phyloP scores from a whole-genome alignment of 768 basidiomycete species.

The Porpolomopsis calyptriformis region DNA sequence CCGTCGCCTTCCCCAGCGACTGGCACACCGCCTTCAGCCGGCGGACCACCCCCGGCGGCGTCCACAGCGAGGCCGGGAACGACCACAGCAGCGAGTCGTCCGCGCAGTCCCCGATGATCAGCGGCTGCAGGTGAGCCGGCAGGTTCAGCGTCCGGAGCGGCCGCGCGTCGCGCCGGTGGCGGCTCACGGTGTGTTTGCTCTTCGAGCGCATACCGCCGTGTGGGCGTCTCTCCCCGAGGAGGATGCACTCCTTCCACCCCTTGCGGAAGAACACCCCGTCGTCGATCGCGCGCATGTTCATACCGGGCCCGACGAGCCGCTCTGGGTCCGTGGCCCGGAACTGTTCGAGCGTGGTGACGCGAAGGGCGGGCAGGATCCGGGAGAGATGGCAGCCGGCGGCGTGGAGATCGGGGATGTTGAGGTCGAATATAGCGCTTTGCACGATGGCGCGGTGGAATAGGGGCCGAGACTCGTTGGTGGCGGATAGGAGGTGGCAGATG shows the following conservation, averaged over 20 bases:
- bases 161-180: constrained; percentile 7
- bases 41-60: constrained; percentile 46
- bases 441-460: constrained; percentile 66
- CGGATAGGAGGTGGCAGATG: constrained; percentile 53
- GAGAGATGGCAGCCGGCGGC: constrained; percentile 60
- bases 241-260: constrained; percentile 43
- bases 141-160: constrained; percentile 16
- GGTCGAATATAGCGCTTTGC: constrained; percentile 61
- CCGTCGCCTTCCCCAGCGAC: constrained; percentile 49
- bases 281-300: constrained; percentile 48
- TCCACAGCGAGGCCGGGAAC: constrained; percentile 51
- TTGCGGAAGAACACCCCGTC: constrained; percentile 59
- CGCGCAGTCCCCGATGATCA: constrained; percentile 67
- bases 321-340: constrained; percentile 50
- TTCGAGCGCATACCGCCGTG: constrained; percentile 9
- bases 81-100: constrained; percentile 60
- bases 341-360: constrained; percentile 45
- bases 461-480: constrained; percentile 44
- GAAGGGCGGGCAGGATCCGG: constrained; percentile 47
- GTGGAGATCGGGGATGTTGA: constrained; percentile 46
- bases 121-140: constrained; percentile 41
- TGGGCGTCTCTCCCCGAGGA: constrained; percentile 24
- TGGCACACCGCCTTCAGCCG: constrained; percentile 68
- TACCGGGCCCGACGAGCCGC: constrained; percentile 42
- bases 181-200: neutral